Conservation (phyloP, 371 early-diverging fungal species). For the Cladochytrium tenue region DNA sequence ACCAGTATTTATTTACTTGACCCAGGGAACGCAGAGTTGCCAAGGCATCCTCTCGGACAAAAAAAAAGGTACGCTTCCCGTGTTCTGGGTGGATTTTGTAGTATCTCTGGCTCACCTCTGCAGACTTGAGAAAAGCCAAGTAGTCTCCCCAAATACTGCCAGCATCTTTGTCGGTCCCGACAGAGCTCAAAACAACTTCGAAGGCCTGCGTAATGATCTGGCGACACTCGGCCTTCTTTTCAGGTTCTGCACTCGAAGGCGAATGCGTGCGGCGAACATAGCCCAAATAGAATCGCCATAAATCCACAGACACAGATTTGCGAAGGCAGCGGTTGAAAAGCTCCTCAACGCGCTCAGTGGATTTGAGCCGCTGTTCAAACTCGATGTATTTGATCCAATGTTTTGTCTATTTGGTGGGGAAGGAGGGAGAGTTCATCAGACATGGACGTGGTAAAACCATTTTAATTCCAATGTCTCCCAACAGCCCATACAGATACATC, state of each 20-base stretch:
- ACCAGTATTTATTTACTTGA: too few relatives aligned
- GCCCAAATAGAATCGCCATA: slow-evolving; percentile 86
- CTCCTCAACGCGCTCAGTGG: slow-evolving; percentile 73
- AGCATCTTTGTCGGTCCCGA: slow-evolving; percentile 89
- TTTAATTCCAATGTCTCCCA: not conserved
- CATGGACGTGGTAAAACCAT: not conserved
- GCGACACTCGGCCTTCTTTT: slow-evolving; percentile 62
- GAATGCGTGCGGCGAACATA: slow-evolving; percentile 81
- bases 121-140: slow-evolving; percentile 75
- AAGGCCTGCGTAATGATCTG: slow-evolving; percentile 78
- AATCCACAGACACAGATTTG: slow-evolving; percentile 78
- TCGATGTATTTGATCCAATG: slow-evolving; percentile 85
- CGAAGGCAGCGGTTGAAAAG: slow-evolving; percentile 83
- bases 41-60: too few relatives aligned
- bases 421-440: not conserved
- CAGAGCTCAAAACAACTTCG: slow-evolving; percentile 82
- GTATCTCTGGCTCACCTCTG: slow-evolving; percentile 66
- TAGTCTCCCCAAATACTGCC: slow-evolving; percentile 90
- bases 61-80: not conserved
- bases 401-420: slow-evolving; percentile 54
- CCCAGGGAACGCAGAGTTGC: too few relatives aligned
- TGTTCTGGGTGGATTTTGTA: slow-evolving; percentile 1
- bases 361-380: slow-evolving; percentile 76
- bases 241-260: slow-evolving; percentile 27
- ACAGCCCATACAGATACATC: slow-evolving; percentile 7